These are phyloP conservation scores for Nicotiana rustica DNA, from an alignment of 305 asterid genomes.

Conservation along the genomic window DNA sequence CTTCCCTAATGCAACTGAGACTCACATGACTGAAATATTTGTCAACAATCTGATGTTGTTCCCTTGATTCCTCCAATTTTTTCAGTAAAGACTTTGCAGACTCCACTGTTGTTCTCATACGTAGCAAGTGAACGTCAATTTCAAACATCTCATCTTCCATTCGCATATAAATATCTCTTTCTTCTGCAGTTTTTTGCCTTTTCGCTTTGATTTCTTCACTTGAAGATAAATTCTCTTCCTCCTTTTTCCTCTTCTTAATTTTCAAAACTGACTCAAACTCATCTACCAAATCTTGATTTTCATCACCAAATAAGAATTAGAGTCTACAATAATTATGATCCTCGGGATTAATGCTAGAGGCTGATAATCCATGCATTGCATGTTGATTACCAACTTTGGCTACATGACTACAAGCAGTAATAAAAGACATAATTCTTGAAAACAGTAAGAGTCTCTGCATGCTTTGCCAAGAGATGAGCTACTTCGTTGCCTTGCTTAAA, in stretches of 20 bases:
- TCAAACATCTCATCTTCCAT: constrained; percentile 21
- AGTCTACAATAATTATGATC: too few species aligned
- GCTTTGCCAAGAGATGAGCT: too few species aligned
- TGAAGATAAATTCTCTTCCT: not conserved
- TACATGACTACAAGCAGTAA: too few species aligned
- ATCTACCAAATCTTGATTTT: constrained; percentile 19
- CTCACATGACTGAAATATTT: not conserved
- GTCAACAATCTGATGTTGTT: not conserved
- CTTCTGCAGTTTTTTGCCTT: not conserved
- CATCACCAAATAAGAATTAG: not conserved
- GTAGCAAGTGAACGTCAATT: not conserved
- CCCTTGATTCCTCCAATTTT: not conserved
- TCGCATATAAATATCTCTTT: not conserved
- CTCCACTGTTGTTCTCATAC: not conserved
- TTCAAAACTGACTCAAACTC: not conserved
- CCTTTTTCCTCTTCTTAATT: not conserved
- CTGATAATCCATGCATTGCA: too few species aligned
- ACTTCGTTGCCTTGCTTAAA: too few species aligned
- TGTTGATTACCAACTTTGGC: too few species aligned
- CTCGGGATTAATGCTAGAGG: too few species aligned
- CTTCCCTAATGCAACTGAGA: not conserved
- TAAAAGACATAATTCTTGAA: too few species aligned
- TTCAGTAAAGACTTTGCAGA: not conserved
- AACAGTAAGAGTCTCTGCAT: too few species aligned
- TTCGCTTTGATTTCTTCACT: not conserved